Evolutionary conservation across 805 yeast genomes (phyloP).

Genomic region (Candida multigemmis): DNA sequence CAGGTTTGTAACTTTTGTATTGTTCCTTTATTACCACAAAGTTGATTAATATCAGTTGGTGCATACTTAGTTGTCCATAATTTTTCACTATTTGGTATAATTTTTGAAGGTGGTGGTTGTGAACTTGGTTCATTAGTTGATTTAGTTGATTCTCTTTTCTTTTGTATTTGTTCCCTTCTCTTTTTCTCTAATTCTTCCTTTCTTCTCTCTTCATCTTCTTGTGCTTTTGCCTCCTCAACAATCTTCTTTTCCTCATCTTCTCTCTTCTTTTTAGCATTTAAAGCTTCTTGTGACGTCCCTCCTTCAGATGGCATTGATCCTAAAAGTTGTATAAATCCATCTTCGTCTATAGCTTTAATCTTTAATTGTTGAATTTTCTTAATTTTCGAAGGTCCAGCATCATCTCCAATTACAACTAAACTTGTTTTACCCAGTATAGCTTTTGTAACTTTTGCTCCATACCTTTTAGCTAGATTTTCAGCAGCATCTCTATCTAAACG

Average conservation of each 20-base stretch:
- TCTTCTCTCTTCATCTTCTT: constrained; percentile 38
- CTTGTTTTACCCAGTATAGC: constrained; percentile 81
- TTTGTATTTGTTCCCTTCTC: constrained; percentile 17
- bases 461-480: constrained; percentile 67
- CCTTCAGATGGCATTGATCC: constrained; percentile 85
- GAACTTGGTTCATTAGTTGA: constrained; percentile 4
- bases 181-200: constrained; percentile 33
- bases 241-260: constrained; percentile 58
- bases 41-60: constrained; percentile 63
- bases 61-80: constrained; percentile 95
- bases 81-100: constrained; percentile 46
- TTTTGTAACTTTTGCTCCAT: constrained; percentile 88
- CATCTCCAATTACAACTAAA: constrained; percentile 84
- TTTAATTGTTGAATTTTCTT: constrained; percentile 64
- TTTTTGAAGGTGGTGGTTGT: constrained; percentile 15
- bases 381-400: constrained; percentile 95
- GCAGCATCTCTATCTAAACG: constrained; percentile 67
- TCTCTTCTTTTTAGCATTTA: constrained; percentile 59
- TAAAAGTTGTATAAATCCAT: constrained; percentile 71
- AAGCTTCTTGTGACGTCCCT: constrained; percentile 76
- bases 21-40: constrained; percentile 85
- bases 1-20: constrained; percentile 61
- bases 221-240: constrained; percentile 27
- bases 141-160: constrained; percentile 3
- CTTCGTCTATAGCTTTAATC: constrained; percentile 79